phyloP scores from a whole-genome alignment of 2,329 filamentous ascomycete species.

The Alternaria incomplexa region DNA sequence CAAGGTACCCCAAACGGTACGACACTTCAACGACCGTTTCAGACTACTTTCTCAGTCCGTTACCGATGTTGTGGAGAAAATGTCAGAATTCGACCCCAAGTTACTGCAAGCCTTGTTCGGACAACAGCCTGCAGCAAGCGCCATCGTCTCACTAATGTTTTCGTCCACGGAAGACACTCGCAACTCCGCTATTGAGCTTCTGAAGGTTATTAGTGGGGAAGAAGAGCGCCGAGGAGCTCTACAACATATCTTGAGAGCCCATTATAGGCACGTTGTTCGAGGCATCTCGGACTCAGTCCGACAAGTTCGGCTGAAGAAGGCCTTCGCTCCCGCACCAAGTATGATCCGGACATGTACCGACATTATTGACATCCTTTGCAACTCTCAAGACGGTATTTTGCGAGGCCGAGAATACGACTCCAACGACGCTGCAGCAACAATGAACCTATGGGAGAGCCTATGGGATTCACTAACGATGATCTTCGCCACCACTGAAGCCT shows the following conservation, averaged over 20 bases:
- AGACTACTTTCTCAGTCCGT: slow-evolving; percentile 67
- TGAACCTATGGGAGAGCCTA: slow-evolving; percentile 81
- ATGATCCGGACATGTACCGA: slow-evolving; percentile 68
- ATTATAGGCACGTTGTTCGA: slow-evolving; percentile 63
- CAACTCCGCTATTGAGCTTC: slow-evolving; percentile 78
- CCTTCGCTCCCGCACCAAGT: slow-evolving; percentile 65
- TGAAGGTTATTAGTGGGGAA: slow-evolving; percentile 82
- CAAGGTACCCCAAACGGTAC: slow-evolving; percentile 61
- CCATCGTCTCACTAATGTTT: slow-evolving; percentile 79
- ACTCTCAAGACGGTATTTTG: slow-evolving; percentile 67
- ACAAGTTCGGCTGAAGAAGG: slow-evolving; percentile 61
- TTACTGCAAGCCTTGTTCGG: slow-evolving; percentile 74
- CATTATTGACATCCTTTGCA: slow-evolving; percentile 68
- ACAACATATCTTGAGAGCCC: slow-evolving; percentile 63
- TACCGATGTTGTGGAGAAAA: slow-evolving; percentile 74
- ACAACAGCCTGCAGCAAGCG: slow-evolving; percentile 70
- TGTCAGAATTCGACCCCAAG: slow-evolving; percentile 75
- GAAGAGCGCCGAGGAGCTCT: slow-evolving; percentile 66
- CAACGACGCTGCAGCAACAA: slow-evolving; percentile 69
- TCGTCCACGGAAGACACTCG: slow-evolving; percentile 81
- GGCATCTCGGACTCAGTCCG: slow-evolving; percentile 64
- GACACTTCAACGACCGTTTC: slow-evolving; percentile 80
- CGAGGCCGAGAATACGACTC: slow-evolving; percentile 63
- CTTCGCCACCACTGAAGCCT: slow-evolving; percentile 81
- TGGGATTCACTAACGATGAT: slow-evolving; percentile 84